Base-by-base conservation (phyloP, 2,329 filamentous ascomycete genomes). In the Cercospora berteroae region DNA sequence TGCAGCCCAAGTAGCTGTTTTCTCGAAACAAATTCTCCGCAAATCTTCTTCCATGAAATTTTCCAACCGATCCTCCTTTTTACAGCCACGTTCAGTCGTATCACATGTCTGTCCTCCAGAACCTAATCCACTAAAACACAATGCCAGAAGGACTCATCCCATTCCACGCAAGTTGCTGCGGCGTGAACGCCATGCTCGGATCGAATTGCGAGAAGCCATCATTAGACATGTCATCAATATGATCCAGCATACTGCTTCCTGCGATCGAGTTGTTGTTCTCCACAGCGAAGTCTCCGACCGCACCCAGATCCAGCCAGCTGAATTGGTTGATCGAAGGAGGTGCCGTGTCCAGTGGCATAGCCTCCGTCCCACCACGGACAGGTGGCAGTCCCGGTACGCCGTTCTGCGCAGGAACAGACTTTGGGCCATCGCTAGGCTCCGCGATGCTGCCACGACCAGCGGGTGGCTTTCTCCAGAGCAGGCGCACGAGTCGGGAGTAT, bases 241-340 rank as follows among this genome's bases (percentile, higher is more conserved):
- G 67, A 60, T 76, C 75, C 23, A 76, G 72, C 74, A 75, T 71
- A 63, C 72, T 71, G 64, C 69, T 66, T 64, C 73, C 68, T 7
- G 72, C 67, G 9, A 73, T 66, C 1, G 71, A 74, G 39, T 74
- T 76, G 65, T 75, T 76, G 55, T 77, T 77, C 65, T 75, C 74
- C 1, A 75, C 75, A 2, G 76, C 84, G 72, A 85, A 87, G 69
- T 88, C 86, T 0, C 86, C 86, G 2, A 88, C 82, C 1, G 86
- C 86, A 66, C 85, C 84, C 5, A 89, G 77, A 72, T 88, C 86
- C 1, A 87, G 80, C 87, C 87, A 89, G 0, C 86, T 88, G 75
- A 89, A 88, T 52, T 86, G 84, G 61, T 87, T 82, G 78, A 69
- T 80, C 64, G 71, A 82, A 67, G 60, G 75, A 72, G 68, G 69